These are phyloP conservation scores for Eucalyptus erythrocorys DNA, from an alignment of 345 rosid genomes.

Conservation along the genomic window DNA sequence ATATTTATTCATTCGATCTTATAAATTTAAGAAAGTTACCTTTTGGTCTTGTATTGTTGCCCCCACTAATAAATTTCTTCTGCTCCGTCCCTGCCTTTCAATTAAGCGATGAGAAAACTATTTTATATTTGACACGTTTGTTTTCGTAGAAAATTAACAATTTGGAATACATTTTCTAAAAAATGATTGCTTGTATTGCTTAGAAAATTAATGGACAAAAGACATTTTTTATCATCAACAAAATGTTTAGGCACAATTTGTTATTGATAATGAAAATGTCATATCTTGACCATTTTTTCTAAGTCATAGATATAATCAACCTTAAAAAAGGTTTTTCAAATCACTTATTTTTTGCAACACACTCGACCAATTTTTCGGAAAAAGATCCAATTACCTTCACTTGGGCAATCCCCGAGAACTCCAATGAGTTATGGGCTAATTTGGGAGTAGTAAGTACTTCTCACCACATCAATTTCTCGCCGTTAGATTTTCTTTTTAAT, in stretches of 20 bases:
- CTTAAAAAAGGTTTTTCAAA: neutral
- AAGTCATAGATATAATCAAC: neutral
- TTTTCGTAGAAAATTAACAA: neutral
- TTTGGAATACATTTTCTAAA: neutral
- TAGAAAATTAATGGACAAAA: neutral
- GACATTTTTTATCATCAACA: neutral
- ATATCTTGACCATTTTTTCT: neutral
- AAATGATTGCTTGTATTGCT: neutral
- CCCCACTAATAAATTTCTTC: neutral
- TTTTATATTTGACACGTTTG: neutral
- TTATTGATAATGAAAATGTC: neutral
- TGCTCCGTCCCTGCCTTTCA: neutral
- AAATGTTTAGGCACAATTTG: neutral
- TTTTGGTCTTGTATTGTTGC: neutral
- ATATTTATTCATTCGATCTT: neutral
- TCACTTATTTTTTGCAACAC: neutral
- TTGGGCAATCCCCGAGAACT: neutral
- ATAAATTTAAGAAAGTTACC: neutral
- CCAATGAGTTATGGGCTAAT: neutral
- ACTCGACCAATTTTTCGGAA: neutral
- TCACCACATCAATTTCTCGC: neutral
- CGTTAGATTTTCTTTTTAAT: rapidly evolving
- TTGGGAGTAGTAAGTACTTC: neutral
- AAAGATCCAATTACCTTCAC: neutral
- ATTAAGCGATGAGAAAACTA: neutral